These are phyloP conservation scores for Leccinum aurantiacum DNA, from an alignment of 768 basidiomycete species.

Conservation along the genomic window DNA sequence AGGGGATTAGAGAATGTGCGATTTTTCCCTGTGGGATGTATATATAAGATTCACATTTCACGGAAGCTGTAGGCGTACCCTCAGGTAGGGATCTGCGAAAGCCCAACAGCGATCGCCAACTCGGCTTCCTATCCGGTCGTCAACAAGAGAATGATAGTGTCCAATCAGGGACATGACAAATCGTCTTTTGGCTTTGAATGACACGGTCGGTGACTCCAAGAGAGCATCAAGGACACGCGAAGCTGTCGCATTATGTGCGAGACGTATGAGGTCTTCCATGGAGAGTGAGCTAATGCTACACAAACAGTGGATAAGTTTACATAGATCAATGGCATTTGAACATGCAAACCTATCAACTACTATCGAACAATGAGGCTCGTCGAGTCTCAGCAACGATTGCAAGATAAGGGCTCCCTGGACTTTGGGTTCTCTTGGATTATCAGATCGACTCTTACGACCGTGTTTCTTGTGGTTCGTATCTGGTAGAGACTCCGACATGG, in stretches of 20 bases:
- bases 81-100: slow-evolving; percentile 88
- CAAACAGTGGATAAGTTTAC: slow-evolving; percentile 8
- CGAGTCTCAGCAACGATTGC: slow-evolving; percentile 75
- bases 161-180: slow-evolving; percentile 77
- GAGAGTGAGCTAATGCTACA: slow-evolving; percentile 58
- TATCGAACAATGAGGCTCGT: slow-evolving; percentile 62
- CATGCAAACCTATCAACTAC: slow-evolving; percentile 65
- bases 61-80: slow-evolving; percentile 45
- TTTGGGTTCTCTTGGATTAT: slow-evolving; percentile 57
- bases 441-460: slow-evolving; percentile 17
- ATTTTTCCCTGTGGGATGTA: slow-evolving; percentile 79
- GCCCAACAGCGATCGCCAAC: slow-evolving; percentile 92
- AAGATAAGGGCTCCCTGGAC: slow-evolving; percentile 84
- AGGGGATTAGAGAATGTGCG: slow-evolving; percentile 70
- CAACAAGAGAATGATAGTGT: slow-evolving; percentile 75
- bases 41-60: slow-evolving; percentile 8
- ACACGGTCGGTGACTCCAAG: slow-evolving; percentile 65
- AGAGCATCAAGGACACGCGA: slow-evolving; percentile 80
- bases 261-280: slow-evolving; percentile 54
- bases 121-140: slow-evolving; percentile 88
- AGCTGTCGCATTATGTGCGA: slow-evolving; percentile 66
- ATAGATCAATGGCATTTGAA: not conserved
- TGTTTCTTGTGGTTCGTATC: slow-evolving; percentile 14
- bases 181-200: slow-evolving; percentile 62
- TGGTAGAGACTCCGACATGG: slow-evolving; percentile 9